Base-by-base conservation (phyloP, 345 rosid species). In the Geranium rotundifolium region DNA sequence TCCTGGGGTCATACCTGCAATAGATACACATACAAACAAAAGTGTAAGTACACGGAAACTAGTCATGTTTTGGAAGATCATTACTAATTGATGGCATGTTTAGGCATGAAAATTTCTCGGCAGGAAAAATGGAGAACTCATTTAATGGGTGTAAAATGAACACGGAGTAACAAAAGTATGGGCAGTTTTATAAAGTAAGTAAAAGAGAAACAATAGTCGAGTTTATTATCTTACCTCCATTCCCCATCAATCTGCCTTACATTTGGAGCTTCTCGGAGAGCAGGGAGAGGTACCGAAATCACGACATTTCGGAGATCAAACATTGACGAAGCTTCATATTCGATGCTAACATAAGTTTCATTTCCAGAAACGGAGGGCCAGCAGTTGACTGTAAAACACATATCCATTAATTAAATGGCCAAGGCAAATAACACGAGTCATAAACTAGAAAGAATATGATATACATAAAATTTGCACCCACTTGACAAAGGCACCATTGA, bases 321-420 rank as follows among this genome's bases (percentile, higher is more conserved):
- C 85, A 80, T 71, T 54, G 91, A 72, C 41, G 95, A 86, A 67
- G 99, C 96, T 78, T 95, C 99, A 65, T 95, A 95, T 68, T 95
- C 99, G 62, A 95, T 83, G 88, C 88, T 95, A 61, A 95, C 97
- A 66, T 78, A 95, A 68, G 97, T 90, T 73, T 90, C 97, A 62
- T 84, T 88, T 68, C 96, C 97, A 76, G 97, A 95, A 65, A 88
- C 96, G 54, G 99, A 90, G 60, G 97, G 97, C 99, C 99, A 95
- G 86, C 99, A 95, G 79, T 88, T 95, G 76, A 95, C 99, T 90
- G 90, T 79, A 77, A 62, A 30, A 76, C 5, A 68, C 20, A 63
- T 19, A 41, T 65, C 58, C 52, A 66, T 58, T 39, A 71, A 65
- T 60, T 64, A 57, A 18, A 16, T 27, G 29, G 7, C 52, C 15